Evolutionary conservation across 495 filamentous ascomycete genomes (phyloP), one percentile per base, ranked within the genome.

Genomic region (Neohortaea acidophila): DNA sequence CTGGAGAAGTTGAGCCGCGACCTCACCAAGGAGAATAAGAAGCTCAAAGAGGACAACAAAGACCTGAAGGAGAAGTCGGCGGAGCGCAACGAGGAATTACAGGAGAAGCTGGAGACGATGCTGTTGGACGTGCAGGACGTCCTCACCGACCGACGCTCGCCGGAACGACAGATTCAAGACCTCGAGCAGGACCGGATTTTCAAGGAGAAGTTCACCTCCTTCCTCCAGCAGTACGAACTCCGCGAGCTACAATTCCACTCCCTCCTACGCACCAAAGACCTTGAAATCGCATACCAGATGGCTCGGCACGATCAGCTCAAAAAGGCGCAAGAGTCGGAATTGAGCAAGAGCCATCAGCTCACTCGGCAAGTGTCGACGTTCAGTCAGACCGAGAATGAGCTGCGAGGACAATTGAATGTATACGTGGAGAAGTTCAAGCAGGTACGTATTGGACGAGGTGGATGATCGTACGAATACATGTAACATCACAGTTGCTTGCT

Each of bases 371-470:
- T 94, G 20, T 81, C 84, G 27, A 94, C 91, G 0, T 96, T 96
- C 57, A 84, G 85, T 10, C 85, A 94, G 58, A 96, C 89, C 4
- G 89, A 97, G 59, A 77, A 77, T 20, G 89, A 97, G 51, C 67
- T 97, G 36, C 67, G 89, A 35, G 91, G 81, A 51, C 89, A 97
- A 55, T 73, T 97, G 47, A 96, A 94, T 58, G 89, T 96, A 47
- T 97, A 97, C 48, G 91, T 96, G 7, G 89, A 97, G 58, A 97
- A 97, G 59, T 97, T 96, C 64, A 96, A 96, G 64, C 89, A 97
- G 81, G 89, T 94, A 75, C 57, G 75, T 40, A 14, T n/a, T n/a
- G n/a, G n/a, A n/a, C n/a, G n/a, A n/a, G n/a, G n/a, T n/a, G n/a
- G n/a, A n/a, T n/a, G n/a, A n/a, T n/a, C n/a, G n/a, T n/a, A n/a